Evolutionary conservation across 148 eudicot genomes (phyloP).

Genomic region (Vaccinium corymbosum): DNA sequence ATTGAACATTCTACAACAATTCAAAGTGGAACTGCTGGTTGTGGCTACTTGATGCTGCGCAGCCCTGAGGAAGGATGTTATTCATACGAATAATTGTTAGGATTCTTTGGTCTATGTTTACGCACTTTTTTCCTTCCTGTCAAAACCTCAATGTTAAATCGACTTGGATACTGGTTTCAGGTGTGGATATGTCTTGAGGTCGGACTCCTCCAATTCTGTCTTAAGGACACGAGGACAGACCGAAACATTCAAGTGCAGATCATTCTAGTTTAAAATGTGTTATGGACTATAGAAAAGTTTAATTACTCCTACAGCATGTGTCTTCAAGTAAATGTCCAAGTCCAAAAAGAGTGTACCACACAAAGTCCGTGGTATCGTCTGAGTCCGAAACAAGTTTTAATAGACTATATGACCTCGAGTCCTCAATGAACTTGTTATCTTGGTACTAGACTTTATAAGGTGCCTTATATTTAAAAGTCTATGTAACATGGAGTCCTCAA

Average conservation of each 20-base stretch:
- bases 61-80: neutral
- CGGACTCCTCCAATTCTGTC: neutral
- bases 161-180: neutral
- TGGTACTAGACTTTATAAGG: too few relatives aligned
- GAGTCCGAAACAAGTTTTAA: neutral
- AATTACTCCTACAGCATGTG: too few relatives aligned
- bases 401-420: neutral
- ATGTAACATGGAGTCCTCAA: neutral
- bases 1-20: too few relatives aligned
- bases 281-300: too few relatives aligned
- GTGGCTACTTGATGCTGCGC: neutral
- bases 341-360: neutral
- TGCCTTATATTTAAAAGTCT: too few relatives aligned
- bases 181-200: neutral
- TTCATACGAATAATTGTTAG: neutral
- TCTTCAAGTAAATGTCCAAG: neutral
- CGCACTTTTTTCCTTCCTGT: neutral
- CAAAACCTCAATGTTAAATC: neutral
- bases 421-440: neutral
- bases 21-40: neutral
- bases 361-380: neutral
- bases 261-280: neutral
- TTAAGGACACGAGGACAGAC: neutral
- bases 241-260: neutral
- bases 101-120: too few relatives aligned